Percentiles rank a stretch among this genome's conserved stretches.
These are phyloP conservation scores for Trichosporon faecale DNA, from an alignment of 1,284 basidiomycete genomes.

Conservation along the genomic window DNA sequence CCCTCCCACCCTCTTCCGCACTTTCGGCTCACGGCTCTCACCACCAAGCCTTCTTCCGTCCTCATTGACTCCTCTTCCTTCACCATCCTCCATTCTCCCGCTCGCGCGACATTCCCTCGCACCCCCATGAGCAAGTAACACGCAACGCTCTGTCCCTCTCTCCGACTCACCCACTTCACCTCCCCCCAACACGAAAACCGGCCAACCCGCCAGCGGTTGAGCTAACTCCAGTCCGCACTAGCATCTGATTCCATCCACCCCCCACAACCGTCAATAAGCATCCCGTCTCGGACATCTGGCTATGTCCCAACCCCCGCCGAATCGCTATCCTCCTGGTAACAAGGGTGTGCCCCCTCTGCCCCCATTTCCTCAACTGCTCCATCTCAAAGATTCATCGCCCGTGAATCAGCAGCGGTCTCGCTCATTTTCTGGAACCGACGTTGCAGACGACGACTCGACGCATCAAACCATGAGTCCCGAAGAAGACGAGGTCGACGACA, in stretches of 20 bases:
- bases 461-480: constrained; percentile 24
- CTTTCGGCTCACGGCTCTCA: background rate
- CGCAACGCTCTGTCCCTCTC: background rate
- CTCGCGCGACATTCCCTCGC: background rate
- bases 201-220: background rate
- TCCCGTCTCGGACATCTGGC: constrained; percentile 6
- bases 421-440: constrained; percentile 16
- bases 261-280: background rate
- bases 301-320: constrained; percentile 37
- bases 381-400: constrained; percentile 30
- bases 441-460: constrained; percentile 18
- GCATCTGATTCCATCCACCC: constrained; percentile 8
- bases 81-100: background rate
- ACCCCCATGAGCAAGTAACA: background rate
- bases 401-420: background rate
- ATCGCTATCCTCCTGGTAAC: constrained; percentile 33
- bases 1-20: background rate
- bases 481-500: constrained; percentile 29
- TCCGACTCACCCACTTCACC: background rate
- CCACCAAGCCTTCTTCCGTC: background rate
- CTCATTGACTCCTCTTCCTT: background rate
- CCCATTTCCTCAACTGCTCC: constrained; percentile 41
- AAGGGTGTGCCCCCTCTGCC: constrained; percentile 34
- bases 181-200: background rate
- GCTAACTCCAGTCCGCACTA: background rate